A percentile compares a stretch with the other conserved stretches of the same genome.
Conservation (phyloP, 768 basidiomycete genomes). For the Dendrothele bispora region DNA sequence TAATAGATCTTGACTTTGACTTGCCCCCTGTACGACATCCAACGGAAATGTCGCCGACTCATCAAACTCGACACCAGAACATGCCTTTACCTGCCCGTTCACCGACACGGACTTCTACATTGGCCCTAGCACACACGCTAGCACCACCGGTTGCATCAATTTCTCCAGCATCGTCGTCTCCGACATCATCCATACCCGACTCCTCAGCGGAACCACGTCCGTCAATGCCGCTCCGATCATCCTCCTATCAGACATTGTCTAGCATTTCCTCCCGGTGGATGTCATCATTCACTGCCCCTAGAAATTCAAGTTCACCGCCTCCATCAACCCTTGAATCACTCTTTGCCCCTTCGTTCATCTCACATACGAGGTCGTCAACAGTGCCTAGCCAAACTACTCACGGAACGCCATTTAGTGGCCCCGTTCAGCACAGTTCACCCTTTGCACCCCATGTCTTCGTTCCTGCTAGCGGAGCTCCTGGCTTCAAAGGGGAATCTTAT, state of each 20-base stretch:
- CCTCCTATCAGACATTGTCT: conserved; percentile 42
- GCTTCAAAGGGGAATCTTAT: conserved; percentile 63
- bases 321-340: conserved; percentile 16
- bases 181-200: conserved; percentile 4
- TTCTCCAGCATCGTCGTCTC: conserved; percentile 19
- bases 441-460: conserved; percentile 42
- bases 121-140: conserved; percentile 11
- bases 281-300: conserved; percentile 41
- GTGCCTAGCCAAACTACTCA: no score
- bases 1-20: conserved; percentile 36
- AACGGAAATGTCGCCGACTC: conserved; percentile 21
- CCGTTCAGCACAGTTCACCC: conserved; percentile 29
- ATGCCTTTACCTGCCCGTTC: conserved; percentile 27
- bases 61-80: conserved; percentile 9
- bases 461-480: conserved; percentile 69
- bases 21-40: not conserved
- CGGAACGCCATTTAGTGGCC: conserved; percentile 1
- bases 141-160: conserved; percentile 22
- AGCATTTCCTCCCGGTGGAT: conserved; percentile 52
- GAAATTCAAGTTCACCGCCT: conserved; percentile 1
- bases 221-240: conserved; percentile 13
- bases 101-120: conserved; percentile 31
- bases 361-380: not conserved
- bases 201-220: conserved; percentile 6
- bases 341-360: no score